phyloP scores from a whole-genome alignment of 2,329 filamentous ascomycete species.

The Arthrobotrys sphaeroides region DNA sequence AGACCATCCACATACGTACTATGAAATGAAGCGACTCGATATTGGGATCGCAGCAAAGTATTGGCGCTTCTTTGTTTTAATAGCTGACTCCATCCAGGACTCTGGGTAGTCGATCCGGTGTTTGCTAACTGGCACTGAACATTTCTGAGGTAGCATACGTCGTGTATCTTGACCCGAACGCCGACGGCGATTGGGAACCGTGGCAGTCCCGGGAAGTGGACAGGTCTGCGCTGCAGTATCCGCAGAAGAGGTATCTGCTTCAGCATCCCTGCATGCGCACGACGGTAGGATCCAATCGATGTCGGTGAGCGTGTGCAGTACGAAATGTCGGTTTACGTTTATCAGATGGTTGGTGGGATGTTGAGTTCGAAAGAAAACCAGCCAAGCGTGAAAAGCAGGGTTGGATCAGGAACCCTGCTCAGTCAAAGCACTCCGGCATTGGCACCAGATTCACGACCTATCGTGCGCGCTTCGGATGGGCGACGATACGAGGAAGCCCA shows the following conservation, averaged over 20 bases:
- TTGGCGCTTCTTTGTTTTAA: background rate
- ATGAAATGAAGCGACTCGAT: constrained; percentile 21
- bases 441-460: background rate
- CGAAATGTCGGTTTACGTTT: constrained; percentile 6
- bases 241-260: constrained; percentile 17
- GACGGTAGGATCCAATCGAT: background rate
- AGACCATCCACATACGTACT: constrained; percentile 46
- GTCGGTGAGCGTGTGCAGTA: background rate
- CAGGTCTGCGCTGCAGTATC: background rate
- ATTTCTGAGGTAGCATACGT: background rate
- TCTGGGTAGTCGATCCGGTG: background rate
- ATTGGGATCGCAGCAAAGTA: background rate
- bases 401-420: no score
- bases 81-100: background rate
- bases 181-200: background rate
- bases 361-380: background rate
- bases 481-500: no score
- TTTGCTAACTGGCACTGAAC: background rate
- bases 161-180: background rate
- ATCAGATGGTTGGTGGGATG: constrained; percentile 6
- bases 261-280: constrained; percentile 22
- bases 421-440: no score
- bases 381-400: background rate
- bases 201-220: background rate
- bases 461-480: background rate